Percentiles rank a stretch among this genome's conserved stretches.
Conservation (phyloP, 345 rosid genomes). For the Bretschneidera sinensis region DNA sequence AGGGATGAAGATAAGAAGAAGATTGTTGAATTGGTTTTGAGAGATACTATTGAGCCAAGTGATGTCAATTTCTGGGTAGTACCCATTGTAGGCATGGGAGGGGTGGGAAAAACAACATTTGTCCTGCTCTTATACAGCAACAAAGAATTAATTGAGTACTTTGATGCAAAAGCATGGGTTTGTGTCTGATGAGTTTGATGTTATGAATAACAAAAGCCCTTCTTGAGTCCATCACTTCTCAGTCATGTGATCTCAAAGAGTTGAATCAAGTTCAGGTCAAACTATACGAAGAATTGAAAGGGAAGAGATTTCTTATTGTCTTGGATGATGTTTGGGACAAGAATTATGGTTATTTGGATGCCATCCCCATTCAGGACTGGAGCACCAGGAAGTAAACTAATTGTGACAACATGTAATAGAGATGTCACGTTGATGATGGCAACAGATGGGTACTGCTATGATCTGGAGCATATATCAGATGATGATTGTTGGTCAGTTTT, state of each 20-base stretch:
- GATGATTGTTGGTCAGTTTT: constrained; percentile 15
- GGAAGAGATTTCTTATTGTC: constrained; percentile 18
- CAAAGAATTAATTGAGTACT: neutral
- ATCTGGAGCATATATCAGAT: constrained; percentile 7
- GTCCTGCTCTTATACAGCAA: constrained; percentile 19
- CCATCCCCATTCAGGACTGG: constrained; percentile 13
- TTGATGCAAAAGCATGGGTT: constrained; percentile 11
- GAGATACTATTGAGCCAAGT: neutral
- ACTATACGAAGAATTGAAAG: constrained; percentile 4
- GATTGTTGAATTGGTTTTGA: constrained; percentile 10
- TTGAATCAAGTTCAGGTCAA: constrained; percentile 14
- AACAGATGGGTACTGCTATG: neutral
- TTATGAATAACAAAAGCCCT: constrained; percentile 1
- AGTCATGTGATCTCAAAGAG: constrained; percentile 1
- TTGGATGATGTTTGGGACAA: constrained; percentile 31
- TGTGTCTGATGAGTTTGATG: constrained; percentile 17
- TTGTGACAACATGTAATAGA: constrained; percentile 20
- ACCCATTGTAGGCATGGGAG: constrained; percentile 24
- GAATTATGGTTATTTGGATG: constrained; percentile 15
- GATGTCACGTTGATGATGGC: constrained; percentile 6
- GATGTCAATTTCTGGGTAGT: constrained; percentile 8
- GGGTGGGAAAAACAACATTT: constrained; percentile 22
- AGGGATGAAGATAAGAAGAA: constrained; percentile 21
- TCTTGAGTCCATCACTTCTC: neutral
- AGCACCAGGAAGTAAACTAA: constrained; percentile 21